Conservation (phyloP, 495 filamentous ascomycete species). For the Aspergillus cristatus region DNA sequence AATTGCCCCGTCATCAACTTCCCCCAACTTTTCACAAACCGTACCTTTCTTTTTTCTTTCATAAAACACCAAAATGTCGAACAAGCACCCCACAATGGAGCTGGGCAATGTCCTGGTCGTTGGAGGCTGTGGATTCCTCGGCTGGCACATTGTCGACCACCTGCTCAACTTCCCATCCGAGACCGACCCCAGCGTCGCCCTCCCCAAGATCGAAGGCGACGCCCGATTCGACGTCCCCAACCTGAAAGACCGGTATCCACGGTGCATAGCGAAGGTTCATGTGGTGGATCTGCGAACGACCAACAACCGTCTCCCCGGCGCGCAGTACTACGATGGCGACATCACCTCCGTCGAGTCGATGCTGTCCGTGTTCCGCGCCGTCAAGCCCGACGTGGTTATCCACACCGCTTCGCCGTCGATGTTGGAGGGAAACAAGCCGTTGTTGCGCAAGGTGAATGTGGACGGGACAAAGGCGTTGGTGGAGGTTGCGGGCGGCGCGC, state of each 20-base stretch:
- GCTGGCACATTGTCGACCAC: conserved; percentile 50
- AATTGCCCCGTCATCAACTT: no score
- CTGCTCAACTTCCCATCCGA: conserved; percentile 45
- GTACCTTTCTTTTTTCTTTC: no score
- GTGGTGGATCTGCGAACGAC: conserved; percentile 81
- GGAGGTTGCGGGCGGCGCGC: conserved; percentile 58
- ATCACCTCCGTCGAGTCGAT: conserved; percentile 67
- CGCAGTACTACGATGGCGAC: conserved; percentile 76
- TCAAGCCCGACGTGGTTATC: conserved; percentile 82
- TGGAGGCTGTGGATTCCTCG: conserved; percentile 50
- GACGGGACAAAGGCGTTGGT: conserved; percentile 75
- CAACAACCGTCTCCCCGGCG: conserved; percentile 62
- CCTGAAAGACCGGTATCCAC: conserved; percentile 31
- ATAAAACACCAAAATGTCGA: no score
- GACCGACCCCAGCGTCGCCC: conserved; percentile 32
- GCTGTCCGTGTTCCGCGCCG: conserved; percentile 52
- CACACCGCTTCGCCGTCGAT: conserved; percentile 81
- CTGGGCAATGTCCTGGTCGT: conserved; percentile 45
- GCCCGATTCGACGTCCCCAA: conserved; percentile 32
- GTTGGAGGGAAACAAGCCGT: conserved; percentile 35
- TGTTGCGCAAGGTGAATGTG: conserved; percentile 74
- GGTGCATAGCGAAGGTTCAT: conserved; percentile 49
- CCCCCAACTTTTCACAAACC: no score
- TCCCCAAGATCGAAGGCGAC: conserved; percentile 31
- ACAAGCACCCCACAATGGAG: conserved; percentile 25